These are phyloP conservation scores for Orbilia blumenaviensis DNA, from an alignment of 2,329 filamentous ascomycete genomes.

Conservation along the genomic window DNA sequence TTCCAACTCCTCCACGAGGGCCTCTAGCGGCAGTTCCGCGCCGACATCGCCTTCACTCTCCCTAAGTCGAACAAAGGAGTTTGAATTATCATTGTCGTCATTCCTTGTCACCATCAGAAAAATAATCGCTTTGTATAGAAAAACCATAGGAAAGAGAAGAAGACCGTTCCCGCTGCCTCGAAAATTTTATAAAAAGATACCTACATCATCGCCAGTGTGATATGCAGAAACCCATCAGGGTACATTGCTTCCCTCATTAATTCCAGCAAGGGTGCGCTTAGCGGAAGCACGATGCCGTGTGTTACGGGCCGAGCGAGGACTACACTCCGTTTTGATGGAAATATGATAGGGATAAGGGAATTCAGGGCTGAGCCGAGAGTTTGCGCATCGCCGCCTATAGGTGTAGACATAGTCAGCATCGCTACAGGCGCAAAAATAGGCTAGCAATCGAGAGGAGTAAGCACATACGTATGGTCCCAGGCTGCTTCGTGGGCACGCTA, in stretches of 20 bases:
- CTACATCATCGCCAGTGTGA: constrained; percentile 58
- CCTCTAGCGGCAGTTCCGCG: constrained; percentile 26
- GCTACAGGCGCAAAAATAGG: neutral
- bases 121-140: constrained; percentile 18
- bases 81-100: constrained; percentile 35
- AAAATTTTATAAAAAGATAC: constrained; percentile 24
- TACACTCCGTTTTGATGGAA: constrained; percentile 84
- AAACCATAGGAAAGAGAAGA: constrained; percentile 3
- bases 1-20: constrained; percentile 36
- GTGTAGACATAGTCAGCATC: neutral
- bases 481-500: constrained; percentile 62
- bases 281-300: constrained; percentile 84
- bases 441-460: constrained; percentile 66
- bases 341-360: constrained; percentile 77
- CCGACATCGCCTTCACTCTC: constrained; percentile 28
- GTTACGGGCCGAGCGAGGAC: constrained; percentile 84
- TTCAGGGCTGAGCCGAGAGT: constrained; percentile 82
- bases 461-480: constrained; percentile 78
- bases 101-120: constrained; percentile 49
- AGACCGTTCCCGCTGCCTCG: neutral
- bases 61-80: constrained; percentile 41
- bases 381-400: constrained; percentile 65
- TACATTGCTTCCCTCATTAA: constrained; percentile 84
- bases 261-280: constrained; percentile 81
- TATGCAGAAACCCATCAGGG: constrained; percentile 75